phyloP scores from a whole-genome alignment of 345 rosid species.

The Eucalyptus erythrocorys region DNA sequence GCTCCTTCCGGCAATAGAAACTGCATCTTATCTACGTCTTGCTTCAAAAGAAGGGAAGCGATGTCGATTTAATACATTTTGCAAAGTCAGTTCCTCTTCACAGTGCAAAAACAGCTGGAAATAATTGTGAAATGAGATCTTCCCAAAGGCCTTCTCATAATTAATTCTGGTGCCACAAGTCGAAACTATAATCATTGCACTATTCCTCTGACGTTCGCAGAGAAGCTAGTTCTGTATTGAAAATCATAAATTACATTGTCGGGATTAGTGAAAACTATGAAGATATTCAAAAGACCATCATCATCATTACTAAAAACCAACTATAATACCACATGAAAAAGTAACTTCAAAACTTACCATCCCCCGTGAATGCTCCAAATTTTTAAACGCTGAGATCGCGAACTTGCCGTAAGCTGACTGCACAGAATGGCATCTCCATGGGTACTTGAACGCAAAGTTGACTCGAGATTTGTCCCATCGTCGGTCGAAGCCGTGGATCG shows the following conservation, averaged over 20 bases:
- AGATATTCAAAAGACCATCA: neutral
- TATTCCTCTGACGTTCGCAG: rapidly evolving
- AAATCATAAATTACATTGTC: neutral
- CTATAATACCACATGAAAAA: neutral
- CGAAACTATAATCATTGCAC: neutral
- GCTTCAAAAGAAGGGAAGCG: neutral
- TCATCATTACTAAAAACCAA: neutral
- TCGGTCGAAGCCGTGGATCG: rapidly evolving
- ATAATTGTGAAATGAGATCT: neutral
- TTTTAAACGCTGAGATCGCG: neutral
- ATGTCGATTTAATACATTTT: neutral
- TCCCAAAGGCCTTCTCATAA: neutral
- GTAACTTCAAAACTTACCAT: neutral
- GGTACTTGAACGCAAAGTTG: neutral
- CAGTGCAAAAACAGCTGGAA: neutral
- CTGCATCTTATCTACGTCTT: rapidly evolving
- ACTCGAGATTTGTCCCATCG: neutral
- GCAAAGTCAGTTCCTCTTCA: neutral
- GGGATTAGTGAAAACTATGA: neutral
- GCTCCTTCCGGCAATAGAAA: neutral
- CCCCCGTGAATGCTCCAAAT: neutral
- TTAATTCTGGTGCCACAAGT: rapidly evolving
- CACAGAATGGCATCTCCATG: neutral
- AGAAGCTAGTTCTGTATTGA: neutral
- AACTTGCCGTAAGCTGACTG: neutral